Base-by-base conservation (phyloP, 139 green algal genomes). In the Chlamydomonas urium region DNA sequence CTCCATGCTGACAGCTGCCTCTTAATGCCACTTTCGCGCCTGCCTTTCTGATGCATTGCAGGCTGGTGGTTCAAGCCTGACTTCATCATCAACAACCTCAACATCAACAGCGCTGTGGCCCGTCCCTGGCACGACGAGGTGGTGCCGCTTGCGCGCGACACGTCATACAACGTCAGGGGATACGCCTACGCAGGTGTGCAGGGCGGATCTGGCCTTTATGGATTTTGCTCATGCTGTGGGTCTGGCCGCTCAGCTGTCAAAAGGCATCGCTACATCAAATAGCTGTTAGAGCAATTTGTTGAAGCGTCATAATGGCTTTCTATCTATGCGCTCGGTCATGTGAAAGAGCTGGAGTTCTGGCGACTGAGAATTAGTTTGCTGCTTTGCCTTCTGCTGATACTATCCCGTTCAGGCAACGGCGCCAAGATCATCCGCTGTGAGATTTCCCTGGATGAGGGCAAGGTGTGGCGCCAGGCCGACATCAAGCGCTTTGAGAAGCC, bases 41-140 rank as follows among this genome's bases (percentile, higher is more conserved):
- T n/a, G 21, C 21, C 21, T 56, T 56, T 56, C 53, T 63, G 53
- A 29, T 8, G 36, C 63, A 35, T 36, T 65, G 47, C 73, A 93
- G 88, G 90, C 48, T 98, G 92, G 93, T 99, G 95, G 94, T 96
- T 89, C 86, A 94, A 97, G 72, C 92, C 93, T 2, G 95, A 99
- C 71, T 99, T 90, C 79, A 97, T 99, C 76, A 96, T 98, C 89
- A 99, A 98, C 73, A 87, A 99, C 68, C 82, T 99, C 33, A 97
- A 98, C 85, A 94, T 99, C 77, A 97, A 99, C 81, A 90, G 79
- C 1, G 92, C 89, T 29, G 92, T 98, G 14, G 82, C 83, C 17
- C 82, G 81, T 24, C 95, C 95, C 3, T 86, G 76, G 66, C 94
- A 99, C 77, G 90, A 96, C 59, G 92, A 98, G 80, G 70, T 94